Evolutionary conservation across 1,284 basidiomycete genomes (phyloP).

Genomic region (Cryptococcus sp.): DNA sequence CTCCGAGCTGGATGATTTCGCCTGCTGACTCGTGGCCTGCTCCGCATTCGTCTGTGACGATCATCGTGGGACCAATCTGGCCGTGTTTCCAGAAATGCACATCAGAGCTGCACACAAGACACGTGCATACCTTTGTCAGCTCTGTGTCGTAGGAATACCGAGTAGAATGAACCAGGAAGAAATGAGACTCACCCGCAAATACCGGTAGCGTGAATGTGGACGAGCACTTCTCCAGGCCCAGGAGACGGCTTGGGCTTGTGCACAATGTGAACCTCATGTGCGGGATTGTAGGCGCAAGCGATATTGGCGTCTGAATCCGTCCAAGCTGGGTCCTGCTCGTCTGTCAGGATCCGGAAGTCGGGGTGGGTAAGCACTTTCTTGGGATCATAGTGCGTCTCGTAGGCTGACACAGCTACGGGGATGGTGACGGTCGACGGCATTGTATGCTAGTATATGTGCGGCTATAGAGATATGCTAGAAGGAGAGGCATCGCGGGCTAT

Average conservation of each 20-base stretch:
- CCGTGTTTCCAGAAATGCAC: constrained; percentile 60
- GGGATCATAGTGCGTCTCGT: constrained; percentile 46
- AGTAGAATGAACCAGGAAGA: not conserved
- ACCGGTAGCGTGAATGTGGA: constrained; percentile 55
- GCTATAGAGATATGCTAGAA: too few relatives aligned
- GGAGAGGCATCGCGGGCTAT: too few relatives aligned
- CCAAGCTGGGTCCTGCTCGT: constrained; percentile 28
- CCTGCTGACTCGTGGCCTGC: constrained; percentile 56
- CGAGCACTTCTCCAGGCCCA: constrained; percentile 51
- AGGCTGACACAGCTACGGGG: constrained; percentile 10
- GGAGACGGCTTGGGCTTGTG: constrained; percentile 49
- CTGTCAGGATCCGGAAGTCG: constrained; percentile 42
- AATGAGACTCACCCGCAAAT: constrained; percentile 52
- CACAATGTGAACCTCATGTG: constrained; percentile 53
- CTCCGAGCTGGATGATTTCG: constrained; percentile 54
- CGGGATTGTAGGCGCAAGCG: constrained; percentile 52
- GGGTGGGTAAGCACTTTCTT: constrained; percentile 41
- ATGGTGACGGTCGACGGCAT: constrained; percentile 6
- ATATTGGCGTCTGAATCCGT: constrained; percentile 37
- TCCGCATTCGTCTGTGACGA: constrained; percentile 53
- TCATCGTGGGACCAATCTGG: constrained; percentile 50
- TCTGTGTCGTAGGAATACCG: too few relatives aligned
- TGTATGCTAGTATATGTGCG: not conserved
- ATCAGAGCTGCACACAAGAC: constrained; percentile 47
- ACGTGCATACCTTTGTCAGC: too few relatives aligned